A percentile compares a stretch with the other conserved stretches of the same genome.
phyloP scores from a whole-genome alignment of 306 rosid genomes.

The Trichosanthes truncata region DNA sequence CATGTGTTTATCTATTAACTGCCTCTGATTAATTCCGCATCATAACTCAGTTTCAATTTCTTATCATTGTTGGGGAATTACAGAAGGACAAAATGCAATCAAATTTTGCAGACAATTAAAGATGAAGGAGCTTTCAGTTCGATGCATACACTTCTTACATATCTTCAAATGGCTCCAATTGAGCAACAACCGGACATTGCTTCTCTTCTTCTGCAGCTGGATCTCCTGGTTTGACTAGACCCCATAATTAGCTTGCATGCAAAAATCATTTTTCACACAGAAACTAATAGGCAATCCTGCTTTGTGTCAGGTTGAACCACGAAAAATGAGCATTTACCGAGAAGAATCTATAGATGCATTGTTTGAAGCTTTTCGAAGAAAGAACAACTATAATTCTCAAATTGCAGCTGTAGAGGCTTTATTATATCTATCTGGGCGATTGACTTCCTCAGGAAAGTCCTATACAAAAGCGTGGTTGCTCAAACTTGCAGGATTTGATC shows the following conservation, averaged over 20 bases:
- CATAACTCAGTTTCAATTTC: not conserved
- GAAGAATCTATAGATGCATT: constrained; percentile 81
- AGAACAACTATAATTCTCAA: constrained; percentile 57
- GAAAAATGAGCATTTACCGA: constrained; percentile 89
- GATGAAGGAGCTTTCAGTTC: constrained; percentile 84
- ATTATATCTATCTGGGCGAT: constrained; percentile 56
- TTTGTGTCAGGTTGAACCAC: constrained; percentile 64
- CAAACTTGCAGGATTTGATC: constrained; percentile 76
- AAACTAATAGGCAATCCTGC: constrained; percentile 1
- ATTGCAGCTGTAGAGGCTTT: constrained; percentile 59
- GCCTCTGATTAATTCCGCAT: not conserved
- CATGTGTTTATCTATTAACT: not conserved
- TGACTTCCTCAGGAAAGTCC: constrained; percentile 62
- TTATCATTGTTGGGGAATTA: not conserved
- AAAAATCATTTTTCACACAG: not conserved
- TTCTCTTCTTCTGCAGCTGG: constrained; percentile 89
- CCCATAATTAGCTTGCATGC: not conserved
- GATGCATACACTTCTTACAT: constrained; percentile 77
- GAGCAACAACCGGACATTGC: constrained; percentile 66
- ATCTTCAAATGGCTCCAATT: constrained; percentile 95
- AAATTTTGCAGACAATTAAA: constrained; percentile 62
- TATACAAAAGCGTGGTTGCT: constrained; percentile 78
- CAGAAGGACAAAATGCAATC: constrained; percentile 69
- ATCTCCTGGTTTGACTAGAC: constrained; percentile 65
- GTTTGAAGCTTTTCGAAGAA: constrained; percentile 62